These are phyloP conservation scores for Aurinia saxatilis DNA, from an alignment of 345 rosid genomes.

Conservation along the genomic window DNA sequence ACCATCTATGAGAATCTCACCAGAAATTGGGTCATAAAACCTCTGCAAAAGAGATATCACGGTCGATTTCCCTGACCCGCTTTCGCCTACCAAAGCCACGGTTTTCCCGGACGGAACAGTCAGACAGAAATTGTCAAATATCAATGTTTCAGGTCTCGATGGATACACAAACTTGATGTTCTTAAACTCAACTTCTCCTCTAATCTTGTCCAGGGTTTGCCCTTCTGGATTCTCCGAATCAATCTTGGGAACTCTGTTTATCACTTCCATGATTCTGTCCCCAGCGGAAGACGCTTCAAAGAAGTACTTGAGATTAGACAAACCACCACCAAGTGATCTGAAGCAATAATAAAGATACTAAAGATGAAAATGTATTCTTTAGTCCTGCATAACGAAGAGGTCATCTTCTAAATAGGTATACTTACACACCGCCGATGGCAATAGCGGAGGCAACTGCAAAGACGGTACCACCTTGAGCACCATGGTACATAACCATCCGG, in stretches of 20 bases:
- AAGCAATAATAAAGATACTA: background rate
- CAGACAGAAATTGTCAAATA: slow-evolving; percentile 52
- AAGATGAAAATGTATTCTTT: background rate
- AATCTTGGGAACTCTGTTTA: slow-evolving; percentile 62
- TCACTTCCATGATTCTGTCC: slow-evolving; percentile 54
- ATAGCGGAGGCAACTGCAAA: slow-evolving; percentile 48
- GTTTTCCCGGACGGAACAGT: slow-evolving; percentile 62
- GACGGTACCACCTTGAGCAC: slow-evolving; percentile 65
- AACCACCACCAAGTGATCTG: slow-evolving; percentile 62
- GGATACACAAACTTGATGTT: slow-evolving; percentile 68
- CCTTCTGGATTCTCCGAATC: slow-evolving; percentile 57
- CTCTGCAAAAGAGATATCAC: slow-evolving; percentile 74
- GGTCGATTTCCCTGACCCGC: slow-evolving; percentile 89
- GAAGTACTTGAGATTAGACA: slow-evolving; percentile 63
- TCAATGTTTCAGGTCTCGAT: slow-evolving; percentile 53
- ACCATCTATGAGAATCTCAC: slow-evolving; percentile 67
- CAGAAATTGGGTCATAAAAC: slow-evolving; percentile 66
- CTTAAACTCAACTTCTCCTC: slow-evolving; percentile 59
- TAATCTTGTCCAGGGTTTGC: slow-evolving; percentile 32
- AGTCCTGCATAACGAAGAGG: too few relatives aligned
- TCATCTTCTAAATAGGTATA: background rate
- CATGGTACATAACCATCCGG: slow-evolving; percentile 73
- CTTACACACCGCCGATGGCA: slow-evolving; percentile 75
- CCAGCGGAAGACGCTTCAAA: slow-evolving; percentile 64
- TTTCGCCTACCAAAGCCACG: slow-evolving; percentile 77